phyloP scores from a whole-genome alignment of 352 stramenopile species.

The Globisporangium recalcitrans region DNA sequence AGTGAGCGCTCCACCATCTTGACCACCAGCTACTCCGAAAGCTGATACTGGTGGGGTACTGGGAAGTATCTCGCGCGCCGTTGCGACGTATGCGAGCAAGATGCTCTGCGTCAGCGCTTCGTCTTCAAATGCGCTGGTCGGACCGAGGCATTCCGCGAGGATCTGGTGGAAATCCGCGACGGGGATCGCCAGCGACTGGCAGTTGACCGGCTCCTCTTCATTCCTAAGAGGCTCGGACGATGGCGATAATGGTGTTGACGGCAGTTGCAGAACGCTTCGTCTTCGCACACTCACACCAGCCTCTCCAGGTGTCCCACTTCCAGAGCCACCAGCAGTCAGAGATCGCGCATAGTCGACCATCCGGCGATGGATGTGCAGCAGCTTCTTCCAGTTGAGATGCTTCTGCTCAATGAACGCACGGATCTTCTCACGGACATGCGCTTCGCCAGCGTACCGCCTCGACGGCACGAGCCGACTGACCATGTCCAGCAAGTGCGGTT shows the following conservation, averaged over 20 bases:
- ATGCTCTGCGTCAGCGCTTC: conserved; percentile 21
- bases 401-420: conserved; percentile 21
- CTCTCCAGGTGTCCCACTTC: background rate
- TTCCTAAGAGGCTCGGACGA: too few species aligned
- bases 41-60: background rate
- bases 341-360: conserved; percentile 13
- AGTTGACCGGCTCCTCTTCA: background rate
- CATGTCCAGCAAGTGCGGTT: conserved; percentile 34
- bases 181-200: conserved; percentile 15
- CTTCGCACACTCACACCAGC: background rate
- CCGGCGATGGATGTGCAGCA: conserved; percentile 22
- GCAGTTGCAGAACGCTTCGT: background rate
- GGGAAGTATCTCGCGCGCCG: conserved; percentile 6
- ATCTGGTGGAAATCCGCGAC: conserved; percentile 18
- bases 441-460: conserved; percentile 22
- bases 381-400: conserved; percentile 22
- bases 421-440: conserved; percentile 32
- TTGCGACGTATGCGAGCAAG: conserved; percentile 24
- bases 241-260: background rate
- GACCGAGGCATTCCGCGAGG: conserved; percentile 13
- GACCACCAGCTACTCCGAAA: background rate
- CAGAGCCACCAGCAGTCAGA: background rate
- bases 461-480: conserved; percentile 31
- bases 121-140: conserved; percentile 12
- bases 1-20: background rate